These are phyloP conservation scores for Alternaria sp. DNA, from an alignment of 2,329 filamentous ascomycete species.

Conservation along the genomic window DNA sequence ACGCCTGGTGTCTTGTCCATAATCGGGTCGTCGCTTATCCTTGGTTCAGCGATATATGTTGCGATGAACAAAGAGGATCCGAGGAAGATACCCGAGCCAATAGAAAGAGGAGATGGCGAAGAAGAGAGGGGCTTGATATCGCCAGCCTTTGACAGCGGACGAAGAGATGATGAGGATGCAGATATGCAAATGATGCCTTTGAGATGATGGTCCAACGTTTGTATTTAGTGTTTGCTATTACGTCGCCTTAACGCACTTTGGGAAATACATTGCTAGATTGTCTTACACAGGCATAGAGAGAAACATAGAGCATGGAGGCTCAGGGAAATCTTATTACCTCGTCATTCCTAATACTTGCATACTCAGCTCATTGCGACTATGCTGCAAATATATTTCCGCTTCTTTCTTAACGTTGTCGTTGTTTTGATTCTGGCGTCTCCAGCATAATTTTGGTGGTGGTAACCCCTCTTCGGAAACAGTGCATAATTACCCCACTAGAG, in stretches of 20 bases:
- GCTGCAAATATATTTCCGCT: not conserved
- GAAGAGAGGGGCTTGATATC: conserved; percentile 49
- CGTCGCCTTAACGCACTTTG: not conserved
- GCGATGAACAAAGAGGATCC: conserved; percentile 61
- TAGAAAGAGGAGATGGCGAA: conserved; percentile 32
- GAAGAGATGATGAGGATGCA: conserved; percentile 21
- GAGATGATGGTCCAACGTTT: conserved; percentile 12
- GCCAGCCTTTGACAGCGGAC: conserved; percentile 22
- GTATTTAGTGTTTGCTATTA: not conserved
- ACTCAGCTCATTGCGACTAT: rapidly evolving
- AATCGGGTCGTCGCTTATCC: conserved; percentile 68
- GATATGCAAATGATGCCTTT: conserved; percentile 33
- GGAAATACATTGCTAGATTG: not conserved
- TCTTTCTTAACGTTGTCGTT: not conserved
- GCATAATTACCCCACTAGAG: not conserved
- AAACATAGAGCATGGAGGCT: not conserved
- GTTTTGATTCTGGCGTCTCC: not conserved
- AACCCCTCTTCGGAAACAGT: not conserved
- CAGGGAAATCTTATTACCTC: not conserved
- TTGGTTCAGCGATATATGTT: conserved; percentile 71
- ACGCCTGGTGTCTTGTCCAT: conserved; percentile 66
- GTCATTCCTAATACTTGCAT: rapidly evolving
- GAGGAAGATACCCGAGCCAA: conserved; percentile 28
- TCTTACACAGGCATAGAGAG: not conserved
- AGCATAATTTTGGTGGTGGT: not conserved